Evolutionary conservation across 257 asterid species (phyloP).

Genomic region (Przewalskia tangutica): DNA sequence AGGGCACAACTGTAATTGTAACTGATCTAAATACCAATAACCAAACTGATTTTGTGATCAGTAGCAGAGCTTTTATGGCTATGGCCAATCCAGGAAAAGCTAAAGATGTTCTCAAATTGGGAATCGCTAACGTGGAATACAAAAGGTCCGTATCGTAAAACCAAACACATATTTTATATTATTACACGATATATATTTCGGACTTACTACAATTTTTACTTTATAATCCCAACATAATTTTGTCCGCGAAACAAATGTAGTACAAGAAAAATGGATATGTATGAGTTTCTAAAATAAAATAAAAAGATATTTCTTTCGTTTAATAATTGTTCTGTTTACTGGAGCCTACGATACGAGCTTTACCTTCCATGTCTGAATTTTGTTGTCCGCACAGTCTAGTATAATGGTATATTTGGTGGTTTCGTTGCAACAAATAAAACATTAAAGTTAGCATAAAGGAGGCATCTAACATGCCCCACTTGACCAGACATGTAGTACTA

Average conservation of each 20-base stretch:
- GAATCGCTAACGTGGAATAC: slow-evolving; percentile 50
- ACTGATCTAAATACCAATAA: slow-evolving; percentile 40
- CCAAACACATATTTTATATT: neutral
- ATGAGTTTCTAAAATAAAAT: neutral
- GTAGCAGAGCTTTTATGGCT: slow-evolving; percentile 54
- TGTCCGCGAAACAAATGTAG: neutral
- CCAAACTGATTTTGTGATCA: slow-evolving; percentile 57
- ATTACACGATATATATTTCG: neutral
- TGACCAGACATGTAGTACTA: neutral
- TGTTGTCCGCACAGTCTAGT: neutral
- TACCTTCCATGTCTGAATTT: neutral
- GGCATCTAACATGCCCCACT: neutral
- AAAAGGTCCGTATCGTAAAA: slow-evolving; percentile 28
- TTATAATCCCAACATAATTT: neutral
- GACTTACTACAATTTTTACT: neutral
- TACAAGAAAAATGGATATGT: neutral
- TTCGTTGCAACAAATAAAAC: neutral
- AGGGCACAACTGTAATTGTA: slow-evolving; percentile 43
- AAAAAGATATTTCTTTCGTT: neutral
- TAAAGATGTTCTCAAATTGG: slow-evolving; percentile 36
- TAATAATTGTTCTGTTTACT: neutral
- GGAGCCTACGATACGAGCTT: neutral
- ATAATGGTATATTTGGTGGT: neutral
- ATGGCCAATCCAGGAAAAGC: slow-evolving; percentile 60
- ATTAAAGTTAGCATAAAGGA: neutral